Evolutionary conservation across 371 early-diverging fungal genomes (phyloP).

Genomic region (Apophysomyces sp.): DNA sequence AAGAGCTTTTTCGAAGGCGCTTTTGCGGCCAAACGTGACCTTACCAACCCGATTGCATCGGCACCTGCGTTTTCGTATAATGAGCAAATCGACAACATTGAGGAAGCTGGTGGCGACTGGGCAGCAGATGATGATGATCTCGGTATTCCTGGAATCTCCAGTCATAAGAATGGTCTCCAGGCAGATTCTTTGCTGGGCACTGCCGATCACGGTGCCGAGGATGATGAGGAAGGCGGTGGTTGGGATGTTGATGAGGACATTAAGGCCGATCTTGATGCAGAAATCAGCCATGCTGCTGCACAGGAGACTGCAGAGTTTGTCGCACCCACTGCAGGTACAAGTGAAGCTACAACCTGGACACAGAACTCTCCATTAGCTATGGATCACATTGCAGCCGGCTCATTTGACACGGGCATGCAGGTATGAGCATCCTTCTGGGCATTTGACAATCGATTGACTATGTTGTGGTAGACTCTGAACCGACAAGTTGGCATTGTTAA

Average conservation of each 20-base stretch:
- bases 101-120: constrained; percentile 71
- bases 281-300: constrained; percentile 61
- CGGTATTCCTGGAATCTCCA: constrained; percentile 17
- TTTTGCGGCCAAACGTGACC: constrained; percentile 40
- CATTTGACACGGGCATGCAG: constrained; percentile 94
- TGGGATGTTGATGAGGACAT: constrained; percentile 67
- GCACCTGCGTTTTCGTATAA: constrained; percentile 48
- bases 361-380: constrained; percentile 83
- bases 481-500: constrained; percentile 86
- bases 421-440: constrained; percentile 28
- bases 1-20: constrained; percentile 68
- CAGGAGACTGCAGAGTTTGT: constrained; percentile 65
- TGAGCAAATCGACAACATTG: constrained; percentile 49
- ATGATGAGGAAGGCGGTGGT: constrained; percentile 50
- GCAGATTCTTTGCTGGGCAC: constrained; percentile 23
- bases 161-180: constrained; percentile 1
- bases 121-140: constrained; percentile 62
- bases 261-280: constrained; percentile 59
- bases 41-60: constrained; percentile 24
- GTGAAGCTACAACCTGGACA: constrained; percentile 70
- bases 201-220: constrained; percentile 51
- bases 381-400: constrained; percentile 92
- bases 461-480: constrained; percentile 77
- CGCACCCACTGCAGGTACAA: constrained; percentile 73
- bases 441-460: neutral